Base-by-base conservation (phyloP, 345 rosid species). In the Populus tremula region DNA sequence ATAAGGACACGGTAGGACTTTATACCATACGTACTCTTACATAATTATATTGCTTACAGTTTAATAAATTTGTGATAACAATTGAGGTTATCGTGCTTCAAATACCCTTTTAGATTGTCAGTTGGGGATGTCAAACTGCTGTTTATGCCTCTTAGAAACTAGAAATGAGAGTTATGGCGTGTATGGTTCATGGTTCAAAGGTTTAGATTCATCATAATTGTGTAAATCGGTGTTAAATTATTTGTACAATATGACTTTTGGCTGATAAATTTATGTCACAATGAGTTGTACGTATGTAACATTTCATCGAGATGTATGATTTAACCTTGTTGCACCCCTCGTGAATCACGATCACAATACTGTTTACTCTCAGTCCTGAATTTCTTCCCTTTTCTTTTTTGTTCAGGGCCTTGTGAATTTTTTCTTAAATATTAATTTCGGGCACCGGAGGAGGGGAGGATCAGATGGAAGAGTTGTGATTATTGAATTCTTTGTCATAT, bases 1-100 rank as follows among this genome's bases (percentile, higher is more conserved):
- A 91, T 76, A 79, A 84, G 41, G 73, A 81, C 69, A 75, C 74
- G 93, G 99, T 96, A 89, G 70, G 77, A 45, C 56, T 41, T 61
- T 35, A 31, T 50, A 36, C 64, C 45, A 67, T 76, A 43, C 47
- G 14, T 43, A 35, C 75, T 71, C 71, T 66, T 63, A 50, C 74
- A 33, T 53, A 75, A 63, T 67, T 72, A 16, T 35, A 8, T 81
- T 68, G 36, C 5, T 47, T 76, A 79, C 13, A 62, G 45, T 54
- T 54, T 41, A 6, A 53, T 71, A 35, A 39, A 54, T 41, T 49
- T 63, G 63, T 62, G 45, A 41, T 10, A 39, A 36, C 35, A 33
- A 20, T 63, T 38, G 29, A 21, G 35, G 71, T 61, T 71, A 16
- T 54, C 47, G 21, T 21, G 12, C 38, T 38, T 62, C 71, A 54